phyloP scores from a whole-genome alignment of 164 flowering plant genomes.

The Magnolia sinica region DNA sequence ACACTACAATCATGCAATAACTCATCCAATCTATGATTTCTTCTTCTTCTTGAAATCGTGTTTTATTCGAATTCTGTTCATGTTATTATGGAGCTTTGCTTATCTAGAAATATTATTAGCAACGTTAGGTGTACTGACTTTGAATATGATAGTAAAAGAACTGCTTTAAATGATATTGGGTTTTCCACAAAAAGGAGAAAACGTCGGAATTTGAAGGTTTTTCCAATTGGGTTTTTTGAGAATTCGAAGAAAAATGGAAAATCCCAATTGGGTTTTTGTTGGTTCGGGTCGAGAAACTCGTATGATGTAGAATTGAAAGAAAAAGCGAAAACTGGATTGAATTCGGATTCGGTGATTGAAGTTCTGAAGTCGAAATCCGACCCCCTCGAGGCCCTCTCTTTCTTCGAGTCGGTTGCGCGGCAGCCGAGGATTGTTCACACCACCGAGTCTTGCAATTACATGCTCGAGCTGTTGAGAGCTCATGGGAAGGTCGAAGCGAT shows the following conservation, averaged over 20 bases:
- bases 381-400: slow-evolving; percentile 45
- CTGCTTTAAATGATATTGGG: slow-evolving; percentile 18
- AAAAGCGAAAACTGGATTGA: slow-evolving; percentile 21
- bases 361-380: slow-evolving; percentile 51
- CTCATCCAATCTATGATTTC: not conserved
- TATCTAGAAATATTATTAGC: slow-evolving; percentile 28
- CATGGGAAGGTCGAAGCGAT: slow-evolving; percentile 59
- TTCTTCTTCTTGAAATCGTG: not conserved
- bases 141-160: slow-evolving; percentile 17
- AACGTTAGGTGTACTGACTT: slow-evolving; percentile 22
- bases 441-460: slow-evolving; percentile 75
- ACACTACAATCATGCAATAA: not conserved
- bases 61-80: slow-evolving; percentile 3
- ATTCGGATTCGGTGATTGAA: slow-evolving; percentile 51
- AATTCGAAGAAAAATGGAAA: slow-evolving; percentile 13
- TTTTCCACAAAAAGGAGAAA: slow-evolving; percentile 22
- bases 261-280: slow-evolving; percentile 25
- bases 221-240: slow-evolving; percentile 30
- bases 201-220: slow-evolving; percentile 31
- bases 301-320: slow-evolving; percentile 19
- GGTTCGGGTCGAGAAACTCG: slow-evolving; percentile 27
- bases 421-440: slow-evolving; percentile 54
- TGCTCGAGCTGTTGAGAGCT: slow-evolving; percentile 73
- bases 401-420: slow-evolving; percentile 56
- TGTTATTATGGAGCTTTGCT: slow-evolving; percentile 40